Base-by-base conservation (phyloP, 176 grass and related monocot species). In the Triticum turgidum region DNA sequence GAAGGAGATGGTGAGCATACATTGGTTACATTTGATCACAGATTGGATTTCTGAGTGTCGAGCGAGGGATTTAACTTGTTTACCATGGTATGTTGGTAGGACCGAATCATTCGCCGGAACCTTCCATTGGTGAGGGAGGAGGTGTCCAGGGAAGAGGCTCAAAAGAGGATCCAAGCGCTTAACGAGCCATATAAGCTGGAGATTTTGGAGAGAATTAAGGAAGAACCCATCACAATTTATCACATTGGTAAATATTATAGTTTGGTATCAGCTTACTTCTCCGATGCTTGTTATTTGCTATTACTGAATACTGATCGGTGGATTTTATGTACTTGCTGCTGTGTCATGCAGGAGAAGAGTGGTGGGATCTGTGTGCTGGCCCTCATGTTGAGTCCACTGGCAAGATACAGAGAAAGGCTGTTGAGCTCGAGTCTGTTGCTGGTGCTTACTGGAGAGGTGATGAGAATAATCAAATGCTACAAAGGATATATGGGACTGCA, bases 281-380 rank as follows among this genome's bases (percentile, higher is more conserved):
- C 6, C 37, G 2, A 21, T 61, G 56, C 34, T 5, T 84, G 0
- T 5, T 68, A 5, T 13, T 62, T 21, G 0, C 35, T 74, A 12
- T 51, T 7, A 27, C 13, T 7, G 45, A 18, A 56, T 75, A 9
- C 22, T 37, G 7, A 2, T 39, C 6, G 29, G 10, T 64, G 61
- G 64, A 34, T 82, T 81, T 6, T 61, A 39, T 62, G 13, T 32
- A 39, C 35, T 20, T 61, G 4, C 6, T 38, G 4, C 11, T 1
- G 3, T 59, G 63, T 77, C 18, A 21, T 75, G 62, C 63, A 99
- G 97, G 97, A 77, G 93, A 99, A 87, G 97, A 99, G 85, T 99
- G 97, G 97, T 99, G 97, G 97, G 97, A 99, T 89, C 90, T 96
- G 21, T 99, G 97, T 87, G 97, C 97, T 32, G 97, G 97, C 67